phyloP scores from a whole-genome alignment of 371 early-diverging fungal genomes.

The Funneliformis caledonium region DNA sequence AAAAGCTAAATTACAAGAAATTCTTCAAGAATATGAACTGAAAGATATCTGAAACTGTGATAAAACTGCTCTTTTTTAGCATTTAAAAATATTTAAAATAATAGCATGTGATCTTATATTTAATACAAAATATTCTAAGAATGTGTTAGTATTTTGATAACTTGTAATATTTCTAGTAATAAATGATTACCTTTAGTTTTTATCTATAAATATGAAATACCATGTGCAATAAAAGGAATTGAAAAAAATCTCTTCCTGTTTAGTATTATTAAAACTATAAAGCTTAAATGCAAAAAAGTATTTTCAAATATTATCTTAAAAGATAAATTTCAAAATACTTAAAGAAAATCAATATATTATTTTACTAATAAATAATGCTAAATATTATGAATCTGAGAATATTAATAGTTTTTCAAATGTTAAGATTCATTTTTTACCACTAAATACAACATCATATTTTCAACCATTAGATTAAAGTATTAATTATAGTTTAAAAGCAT shows the following conservation, averaged over 20 bases:
- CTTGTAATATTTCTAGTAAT: conserved; percentile 7
- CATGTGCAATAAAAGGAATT: conserved; percentile 9
- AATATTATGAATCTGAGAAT: not conserved
- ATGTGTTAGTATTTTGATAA: not conserved
- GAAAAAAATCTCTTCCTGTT: not conserved
- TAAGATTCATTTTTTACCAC: not conserved
- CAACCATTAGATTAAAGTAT: not conserved
- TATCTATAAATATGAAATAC: conserved; percentile 30
- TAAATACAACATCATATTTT: not conserved
- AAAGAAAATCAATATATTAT: not conserved
- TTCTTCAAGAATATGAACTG: not conserved
- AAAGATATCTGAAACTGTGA: conserved; percentile 19
- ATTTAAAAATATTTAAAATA: conserved; percentile 5
- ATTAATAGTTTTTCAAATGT: not conserved
- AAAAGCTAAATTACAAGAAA: not conserved
- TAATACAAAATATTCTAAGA: conserved; percentile 7
- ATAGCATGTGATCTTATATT: not conserved
- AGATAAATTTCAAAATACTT: not conserved
- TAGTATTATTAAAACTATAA: conserved; percentile 32
- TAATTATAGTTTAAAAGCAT: conserved; percentile 6
- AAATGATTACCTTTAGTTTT: not conserved
- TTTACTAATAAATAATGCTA: conserved; percentile 18
- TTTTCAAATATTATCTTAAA: conserved; percentile 12
- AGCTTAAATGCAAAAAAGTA: conserved; percentile 9
- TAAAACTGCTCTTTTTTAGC: conserved; percentile 33